phyloP scores from a whole-genome alignment of 768 basidiomycete genomes.

The Podaxis sp. region DNA sequence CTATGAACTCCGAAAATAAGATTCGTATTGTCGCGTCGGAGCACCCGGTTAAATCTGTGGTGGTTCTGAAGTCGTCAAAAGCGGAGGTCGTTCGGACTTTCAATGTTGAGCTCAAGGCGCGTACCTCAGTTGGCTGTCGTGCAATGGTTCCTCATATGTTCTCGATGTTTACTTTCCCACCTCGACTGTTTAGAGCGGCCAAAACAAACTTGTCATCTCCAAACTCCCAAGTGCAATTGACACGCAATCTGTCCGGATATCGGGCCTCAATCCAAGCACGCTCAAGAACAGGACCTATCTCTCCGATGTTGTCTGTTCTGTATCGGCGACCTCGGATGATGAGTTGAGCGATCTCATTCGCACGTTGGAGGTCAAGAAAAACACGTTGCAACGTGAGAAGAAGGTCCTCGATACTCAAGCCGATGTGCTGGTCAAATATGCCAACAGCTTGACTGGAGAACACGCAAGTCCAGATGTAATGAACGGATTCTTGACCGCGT shows the following conservation, averaged over 20 bases:
- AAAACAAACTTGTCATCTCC: conserved; percentile 49
- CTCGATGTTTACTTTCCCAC: not conserved
- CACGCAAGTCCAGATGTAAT: conserved; percentile 39
- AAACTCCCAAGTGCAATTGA: conserved; percentile 52
- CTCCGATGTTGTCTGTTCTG: conserved; percentile 55
- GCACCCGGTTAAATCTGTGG: conserved; percentile 51
- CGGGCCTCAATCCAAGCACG: conserved; percentile 39
- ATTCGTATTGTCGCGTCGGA: conserved; percentile 34
- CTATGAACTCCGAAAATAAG: conserved; percentile 19
- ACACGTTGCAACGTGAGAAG: conserved; percentile 36
- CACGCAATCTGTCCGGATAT: conserved; percentile 51
- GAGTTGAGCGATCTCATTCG: conserved; percentile 33
- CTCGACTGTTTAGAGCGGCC: conserved; percentile 40
- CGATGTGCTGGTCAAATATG: conserved; percentile 42
- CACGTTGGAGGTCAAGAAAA: conserved; percentile 34
- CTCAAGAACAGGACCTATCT: conserved; percentile 35
- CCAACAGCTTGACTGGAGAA: conserved; percentile 42
- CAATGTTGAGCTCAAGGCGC: conserved; percentile 48
- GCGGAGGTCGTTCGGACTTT: conserved; percentile 59
- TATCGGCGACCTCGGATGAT: conserved; percentile 23
- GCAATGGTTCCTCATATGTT: not conserved
- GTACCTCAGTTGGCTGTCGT: not conserved
- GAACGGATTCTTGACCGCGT: conserved; percentile 40
- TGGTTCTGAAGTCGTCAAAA: conserved; percentile 54
- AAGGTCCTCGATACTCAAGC: conserved; percentile 40